These are phyloP conservation scores for Turnera subulata DNA, from an alignment of 345 rosid genomes.

Conservation along the genomic window DNA sequence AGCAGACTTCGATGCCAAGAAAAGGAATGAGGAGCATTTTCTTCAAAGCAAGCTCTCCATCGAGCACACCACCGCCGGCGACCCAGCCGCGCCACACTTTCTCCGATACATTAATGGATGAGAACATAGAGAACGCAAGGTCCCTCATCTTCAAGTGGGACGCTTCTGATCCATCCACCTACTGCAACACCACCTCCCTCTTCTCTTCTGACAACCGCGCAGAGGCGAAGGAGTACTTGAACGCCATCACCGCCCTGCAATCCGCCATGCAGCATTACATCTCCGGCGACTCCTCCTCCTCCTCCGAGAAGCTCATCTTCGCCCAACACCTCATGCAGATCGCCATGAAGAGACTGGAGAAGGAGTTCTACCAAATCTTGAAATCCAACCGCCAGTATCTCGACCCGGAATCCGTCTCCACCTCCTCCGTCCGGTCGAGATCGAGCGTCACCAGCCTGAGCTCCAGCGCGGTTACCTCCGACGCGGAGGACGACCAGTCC, in stretches of 20 bases:
- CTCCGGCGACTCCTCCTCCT: neutral
- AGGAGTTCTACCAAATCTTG: conserved; percentile 22
- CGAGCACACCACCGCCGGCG: neutral
- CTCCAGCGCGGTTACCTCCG: conserved; percentile 1
- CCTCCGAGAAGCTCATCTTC: neutral
- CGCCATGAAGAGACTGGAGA: conserved; percentile 11
- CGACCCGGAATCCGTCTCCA: conserved; percentile 13
- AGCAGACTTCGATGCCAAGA: too few relatives aligned
- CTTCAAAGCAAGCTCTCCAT: conserved; percentile 5
- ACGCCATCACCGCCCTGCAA: conserved; percentile 6
- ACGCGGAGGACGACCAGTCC: conserved; percentile 8
- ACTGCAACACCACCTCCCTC: neutral
- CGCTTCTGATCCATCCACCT: neutral
- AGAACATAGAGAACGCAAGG: neutral
- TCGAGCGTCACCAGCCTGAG: conserved; percentile 4
- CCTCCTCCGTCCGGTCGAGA: conserved; percentile 34
- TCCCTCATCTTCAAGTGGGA: neutral
- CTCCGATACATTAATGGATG: neutral
- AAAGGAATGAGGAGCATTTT: conserved; percentile 13
- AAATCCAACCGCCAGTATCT: conserved; percentile 8
- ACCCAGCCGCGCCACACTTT: neutral
- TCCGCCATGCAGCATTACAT: conserved; percentile 2
- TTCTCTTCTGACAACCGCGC: neutral
- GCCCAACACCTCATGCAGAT: conserved; percentile 11
- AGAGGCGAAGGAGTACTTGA: conserved; percentile 12